Evolutionary conservation across 768 basidiomycete species (phyloP), one percentile per base, ranked within the genome.

Genomic region (Pisolithus sp.): DNA sequence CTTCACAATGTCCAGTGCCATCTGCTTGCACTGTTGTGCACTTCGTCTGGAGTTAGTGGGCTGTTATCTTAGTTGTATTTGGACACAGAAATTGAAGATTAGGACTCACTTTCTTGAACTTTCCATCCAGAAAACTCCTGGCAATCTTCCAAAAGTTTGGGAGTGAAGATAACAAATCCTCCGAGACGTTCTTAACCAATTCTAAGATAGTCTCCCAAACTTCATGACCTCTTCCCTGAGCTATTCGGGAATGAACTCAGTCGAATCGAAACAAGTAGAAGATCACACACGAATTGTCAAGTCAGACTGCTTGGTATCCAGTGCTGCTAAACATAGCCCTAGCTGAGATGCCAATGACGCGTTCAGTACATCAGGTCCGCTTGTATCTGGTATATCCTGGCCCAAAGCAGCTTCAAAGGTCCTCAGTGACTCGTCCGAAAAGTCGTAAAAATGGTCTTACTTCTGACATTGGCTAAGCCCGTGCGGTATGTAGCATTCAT

Each of bases 121-220:
- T 93, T 5, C 96, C 95, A 40, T 96, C 93, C 71, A 94, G 83
- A 62, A 93, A 95, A 21, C 80, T 83, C 67, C 82, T 89, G 2
- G 89, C 85, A 45, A 99, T 89, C 63, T 84, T 87, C 92, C 93
- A 95, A 70, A 97, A 97, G 60, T 80, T 90, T 13, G 95, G 93
- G 21, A 99, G 77, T 2, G 86, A 79, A n/a, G 84, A 74, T 12
- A 93, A 67, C 67, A 97, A 78, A 38, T 80, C 80, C 64, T 97
- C 94, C 4, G 91, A 93, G n/a, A 93, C 65, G 58, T 77, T 83
- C 72, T 92, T 93, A 46, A 93, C 82, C 74, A 97, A 74, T 38
- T 83, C 79, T 47, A 82, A 74, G 24, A 88, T 80, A 2, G 83
- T 81, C 58, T 83, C 78, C 96, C 96, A 99, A 21, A 83, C 80